phyloP scores from a whole-genome alignment of 2,329 filamentous ascomycete species.

The Zopfia rhizophila region DNA sequence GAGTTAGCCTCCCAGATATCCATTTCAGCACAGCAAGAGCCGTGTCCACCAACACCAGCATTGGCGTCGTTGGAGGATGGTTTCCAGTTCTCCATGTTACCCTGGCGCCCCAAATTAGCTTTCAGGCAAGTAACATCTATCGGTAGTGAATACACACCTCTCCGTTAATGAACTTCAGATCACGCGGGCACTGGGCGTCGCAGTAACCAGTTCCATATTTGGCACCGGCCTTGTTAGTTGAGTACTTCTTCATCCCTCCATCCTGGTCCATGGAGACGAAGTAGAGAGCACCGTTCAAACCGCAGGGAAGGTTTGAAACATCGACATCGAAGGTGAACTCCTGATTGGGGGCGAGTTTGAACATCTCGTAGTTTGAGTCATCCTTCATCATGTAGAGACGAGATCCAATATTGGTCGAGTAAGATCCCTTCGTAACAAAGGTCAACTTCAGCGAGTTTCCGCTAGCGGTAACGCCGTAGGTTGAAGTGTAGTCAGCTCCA shows the following conservation, averaged over 20 bases:
- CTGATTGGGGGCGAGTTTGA: slow-evolving; percentile 29
- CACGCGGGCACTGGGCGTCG: slow-evolving; percentile 42
- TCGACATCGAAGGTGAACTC: slow-evolving; percentile 44
- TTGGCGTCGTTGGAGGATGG: slow-evolving; percentile 63
- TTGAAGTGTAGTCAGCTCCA: slow-evolving; percentile 63
- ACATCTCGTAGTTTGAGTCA: slow-evolving; percentile 34
- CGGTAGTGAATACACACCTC: slow-evolving; percentile 41
- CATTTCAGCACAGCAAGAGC: slow-evolving; percentile 73
- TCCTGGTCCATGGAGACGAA: slow-evolving; percentile 69
- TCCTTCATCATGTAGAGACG: slow-evolving; percentile 37
- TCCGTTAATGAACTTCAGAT: slow-evolving; percentile 62
- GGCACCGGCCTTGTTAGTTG: slow-evolving; percentile 59
- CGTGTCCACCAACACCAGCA: slow-evolving; percentile 62
- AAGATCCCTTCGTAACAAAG: slow-evolving; percentile 34
- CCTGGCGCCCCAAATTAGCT: slow-evolving; percentile 42
- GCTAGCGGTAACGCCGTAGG: slow-evolving; percentile 54
- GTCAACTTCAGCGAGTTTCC: slow-evolving; percentile 34
- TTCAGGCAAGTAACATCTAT: neutral
- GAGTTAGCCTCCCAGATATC: slow-evolving; percentile 75
- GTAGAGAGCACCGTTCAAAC: slow-evolving; percentile 73
- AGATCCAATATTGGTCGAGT: slow-evolving; percentile 37
- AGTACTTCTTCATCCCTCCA: slow-evolving; percentile 63
- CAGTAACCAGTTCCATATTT: slow-evolving; percentile 63
- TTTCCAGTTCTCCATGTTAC: slow-evolving; percentile 63
- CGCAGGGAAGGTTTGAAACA: slow-evolving; percentile 37